Conservation (phyloP, 495 filamentous ascomycete genomes). For the Hyaloscypha finlandica region DNA sequence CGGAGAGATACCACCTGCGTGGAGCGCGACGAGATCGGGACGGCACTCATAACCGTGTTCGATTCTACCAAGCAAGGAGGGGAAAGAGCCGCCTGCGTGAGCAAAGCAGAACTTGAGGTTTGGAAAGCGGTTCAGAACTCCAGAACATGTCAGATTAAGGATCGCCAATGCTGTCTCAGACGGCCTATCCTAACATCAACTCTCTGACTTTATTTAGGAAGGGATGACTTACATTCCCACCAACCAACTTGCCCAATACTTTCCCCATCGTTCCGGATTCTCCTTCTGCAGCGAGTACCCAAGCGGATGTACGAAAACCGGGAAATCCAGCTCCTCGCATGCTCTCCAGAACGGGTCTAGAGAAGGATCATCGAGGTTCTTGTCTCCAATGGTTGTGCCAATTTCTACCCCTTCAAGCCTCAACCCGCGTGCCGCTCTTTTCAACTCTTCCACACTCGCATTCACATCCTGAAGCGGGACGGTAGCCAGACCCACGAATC, state of each 20-base stretch:
- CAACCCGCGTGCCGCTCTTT: neutral
- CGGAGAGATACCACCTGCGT: constrained; percentile 9
- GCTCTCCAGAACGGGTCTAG: constrained; percentile 14
- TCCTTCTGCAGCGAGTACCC: constrained; percentile 12
- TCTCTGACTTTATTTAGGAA: no score
- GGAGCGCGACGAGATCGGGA: constrained; percentile 7
- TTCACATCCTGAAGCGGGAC: constrained; percentile 11
- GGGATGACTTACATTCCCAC: constrained; percentile 2
- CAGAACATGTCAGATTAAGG: constrained; percentile 10
- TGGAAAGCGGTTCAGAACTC: constrained; percentile 1
- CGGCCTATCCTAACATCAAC: neutral
- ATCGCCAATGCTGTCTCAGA: constrained; percentile 12
- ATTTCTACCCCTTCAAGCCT: constrained; percentile 7
- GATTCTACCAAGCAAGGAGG: constrained; percentile 8
- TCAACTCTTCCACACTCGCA: constrained; percentile 3
- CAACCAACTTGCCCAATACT: constrained; percentile 9
- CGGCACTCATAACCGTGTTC: constrained; percentile 12
- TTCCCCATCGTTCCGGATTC: constrained; percentile 9
- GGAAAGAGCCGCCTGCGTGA: constrained; percentile 12
- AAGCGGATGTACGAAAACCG: constrained; percentile 9
- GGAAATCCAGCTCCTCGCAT: constrained; percentile 13
- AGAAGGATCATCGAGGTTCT: constrained; percentile 10
- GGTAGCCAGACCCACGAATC: constrained; percentile 12
- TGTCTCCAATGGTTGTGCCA: constrained; percentile 6
- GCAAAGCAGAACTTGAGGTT: constrained; percentile 14